These are phyloP conservation scores for Mycena venus DNA, from an alignment of 768 basidiomycete genomes.

Conservation along the genomic window DNA sequence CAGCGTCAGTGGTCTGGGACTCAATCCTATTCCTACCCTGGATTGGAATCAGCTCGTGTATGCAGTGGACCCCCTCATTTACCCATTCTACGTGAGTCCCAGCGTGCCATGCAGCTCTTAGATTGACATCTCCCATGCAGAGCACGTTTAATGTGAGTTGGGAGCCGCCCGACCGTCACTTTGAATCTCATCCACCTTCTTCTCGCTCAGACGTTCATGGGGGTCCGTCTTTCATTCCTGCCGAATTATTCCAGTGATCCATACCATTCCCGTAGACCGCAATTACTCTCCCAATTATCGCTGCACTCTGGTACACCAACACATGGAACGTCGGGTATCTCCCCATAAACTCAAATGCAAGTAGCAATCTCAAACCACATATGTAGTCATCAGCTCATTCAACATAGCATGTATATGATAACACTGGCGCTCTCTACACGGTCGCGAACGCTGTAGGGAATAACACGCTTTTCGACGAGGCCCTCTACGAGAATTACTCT, in stretches of 20 bases:
- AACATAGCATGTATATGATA: conserved; percentile 51
- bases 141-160: not conserved
- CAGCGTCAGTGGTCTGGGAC: conserved; percentile 48
- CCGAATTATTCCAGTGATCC: no score
- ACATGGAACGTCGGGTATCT: conserved; percentile 53
- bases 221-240: conserved; percentile 36
- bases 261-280: not conserved
- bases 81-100: not conserved
- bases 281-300: conserved; percentile 20
- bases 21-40: no score
- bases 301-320: conserved; percentile 38
- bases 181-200: not conserved
- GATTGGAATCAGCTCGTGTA: no score
- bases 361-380: not conserved
- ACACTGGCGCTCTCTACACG: conserved; percentile 54
- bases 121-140: no score
- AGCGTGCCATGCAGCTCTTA: no score
- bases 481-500: conserved; percentile 52
- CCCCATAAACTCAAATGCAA: conserved; percentile 52
- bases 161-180: not conserved
- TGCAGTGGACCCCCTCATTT: not conserved
- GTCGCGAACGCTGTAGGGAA: conserved; percentile 52
- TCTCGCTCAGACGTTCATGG: no score
- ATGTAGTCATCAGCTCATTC: not conserved
- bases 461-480: conserved; percentile 45